Base-by-base conservation (phyloP, 352 stramenopile genomes). In the Phytophthora tubulina region DNA sequence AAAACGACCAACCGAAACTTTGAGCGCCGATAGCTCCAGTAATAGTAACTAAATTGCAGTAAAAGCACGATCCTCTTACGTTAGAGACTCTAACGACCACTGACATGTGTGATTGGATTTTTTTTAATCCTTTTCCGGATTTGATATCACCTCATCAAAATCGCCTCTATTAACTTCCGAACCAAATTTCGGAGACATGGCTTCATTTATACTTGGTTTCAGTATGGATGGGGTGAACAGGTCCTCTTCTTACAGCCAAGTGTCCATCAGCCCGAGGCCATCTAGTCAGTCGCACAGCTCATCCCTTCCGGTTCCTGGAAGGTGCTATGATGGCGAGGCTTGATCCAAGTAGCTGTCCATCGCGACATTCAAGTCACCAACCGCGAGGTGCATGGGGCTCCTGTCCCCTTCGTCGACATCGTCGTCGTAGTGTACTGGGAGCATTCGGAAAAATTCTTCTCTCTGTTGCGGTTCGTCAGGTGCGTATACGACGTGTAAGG, bases 401-500 rank as follows among this genome's bases (percentile, higher is more conserved):
- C 36, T 7, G 36, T 54, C 53, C 17, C 27, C 33, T 4, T 62
- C 64, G 17, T 44, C 39, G 9, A 45, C 33, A 6, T 21, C 39
- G 32, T 41, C 15, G 17, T 71, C 21, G n/a, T 48, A 67, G 6
- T n/a, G 3, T 1, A 51, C 52, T 4, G 68, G 49, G 4, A 72
- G 42, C 9, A 27, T n/a, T 0, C 55, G 49, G 52, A 63, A 60
- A 10, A 55, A 71, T 46, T 67, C 35, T 4, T 54, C 39, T 15
- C 55, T 42, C 21, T 36, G 6, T 1, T 4, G 11, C 2, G 53
- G 60, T 31, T 71, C 68, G 33, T 55, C 61, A 32, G 61, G 61
- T 56, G 55, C 68, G 36, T 75, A 71, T 3, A 71, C 41, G 1
- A 75, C 68, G 33, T 64, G 61, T 21, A 64, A 11, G 8, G 27